phyloP scores from a whole-genome alignment of 2,329 filamentous ascomycete genomes.

The Clonostachys rhizophaga region DNA sequence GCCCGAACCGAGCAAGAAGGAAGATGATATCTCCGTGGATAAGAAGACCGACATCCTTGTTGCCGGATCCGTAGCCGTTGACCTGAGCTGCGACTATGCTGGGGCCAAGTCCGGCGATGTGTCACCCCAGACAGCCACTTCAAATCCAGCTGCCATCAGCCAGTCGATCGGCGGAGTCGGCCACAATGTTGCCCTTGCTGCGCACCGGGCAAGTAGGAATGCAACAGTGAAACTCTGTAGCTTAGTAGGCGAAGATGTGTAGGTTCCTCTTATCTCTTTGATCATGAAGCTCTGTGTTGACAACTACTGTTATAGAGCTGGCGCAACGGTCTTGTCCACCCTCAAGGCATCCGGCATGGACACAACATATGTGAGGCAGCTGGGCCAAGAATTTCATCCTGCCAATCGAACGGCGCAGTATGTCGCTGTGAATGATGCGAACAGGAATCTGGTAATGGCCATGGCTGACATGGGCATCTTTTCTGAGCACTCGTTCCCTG shows the following conservation, averaged over 20 bases:
- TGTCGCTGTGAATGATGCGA: slow-evolving; percentile 78
- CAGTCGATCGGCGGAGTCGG: slow-evolving; percentile 89
- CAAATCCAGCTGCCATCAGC: slow-evolving; percentile 76
- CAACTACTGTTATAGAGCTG: slow-evolving; percentile 45
- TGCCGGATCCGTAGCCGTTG: slow-evolving; percentile 84
- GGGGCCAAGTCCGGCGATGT: slow-evolving; percentile 14
- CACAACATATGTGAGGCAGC: slow-evolving; percentile 54
- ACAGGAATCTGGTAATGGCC: slow-evolving; percentile 81
- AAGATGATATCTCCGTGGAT: slow-evolving; percentile 4
- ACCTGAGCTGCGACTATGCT: slow-evolving; percentile 76
- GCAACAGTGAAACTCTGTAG: slow-evolving; percentile 70
- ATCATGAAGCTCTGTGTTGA: background rate
- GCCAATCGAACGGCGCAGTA: slow-evolving; percentile 80
- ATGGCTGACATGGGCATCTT: slow-evolving; percentile 96
- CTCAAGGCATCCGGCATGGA: slow-evolving; percentile 62
- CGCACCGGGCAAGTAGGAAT: slow-evolving; percentile 60
- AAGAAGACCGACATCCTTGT: slow-evolving; percentile 66
- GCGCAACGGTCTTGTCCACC: slow-evolving; percentile 64
- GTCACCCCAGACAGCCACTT: slow-evolving; percentile 64
- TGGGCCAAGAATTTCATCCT: slow-evolving; percentile 40
- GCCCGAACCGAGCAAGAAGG: slow-evolving; percentile 1
- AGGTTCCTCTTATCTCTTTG: slow-evolving; percentile 15
- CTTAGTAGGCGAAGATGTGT: slow-evolving; percentile 74
- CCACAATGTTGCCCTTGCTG: slow-evolving; percentile 84
- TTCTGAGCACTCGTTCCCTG: slow-evolving; percentile 44